Conservation (phyloP, 805 yeast species). For the Sporopachydermia quercuum region DNA sequence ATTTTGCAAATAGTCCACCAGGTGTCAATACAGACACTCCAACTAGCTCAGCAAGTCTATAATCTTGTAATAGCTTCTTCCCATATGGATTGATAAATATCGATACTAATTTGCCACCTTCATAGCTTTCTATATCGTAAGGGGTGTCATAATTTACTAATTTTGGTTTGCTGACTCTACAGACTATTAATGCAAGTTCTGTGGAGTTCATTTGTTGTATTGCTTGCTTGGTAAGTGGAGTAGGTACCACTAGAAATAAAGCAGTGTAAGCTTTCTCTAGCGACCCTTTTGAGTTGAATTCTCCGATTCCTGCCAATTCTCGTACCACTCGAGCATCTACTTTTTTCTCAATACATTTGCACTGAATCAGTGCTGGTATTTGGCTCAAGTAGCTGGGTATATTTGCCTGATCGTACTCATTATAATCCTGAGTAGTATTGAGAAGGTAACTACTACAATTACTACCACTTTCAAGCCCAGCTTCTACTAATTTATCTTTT, state of each 20-base stretch:
- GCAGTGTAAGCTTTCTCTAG: conserved; percentile 13
- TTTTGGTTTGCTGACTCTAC: conserved; percentile 23
- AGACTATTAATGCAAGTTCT: conserved; percentile 29
- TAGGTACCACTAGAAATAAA: conserved; percentile 33
- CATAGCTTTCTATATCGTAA: conserved; percentile 24
- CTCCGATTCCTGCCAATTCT: conserved; percentile 38
- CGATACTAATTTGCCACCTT: conserved; percentile 21
- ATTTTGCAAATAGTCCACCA: too few relatives aligned
- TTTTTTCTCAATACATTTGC: conserved; percentile 32
- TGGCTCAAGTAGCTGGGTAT: conserved; percentile 8
- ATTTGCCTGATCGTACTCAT: conserved; percentile 13
- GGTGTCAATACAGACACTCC: too few relatives aligned
- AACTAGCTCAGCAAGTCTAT: not conserved
- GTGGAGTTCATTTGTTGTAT: conserved; percentile 28
- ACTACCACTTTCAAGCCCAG: conserved; percentile 3
- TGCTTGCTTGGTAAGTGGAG: conserved; percentile 33
- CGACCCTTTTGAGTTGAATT: conserved; percentile 18
- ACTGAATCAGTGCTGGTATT: conserved; percentile 32
- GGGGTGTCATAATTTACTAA: conserved; percentile 13
- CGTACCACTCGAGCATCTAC: conserved; percentile 33
- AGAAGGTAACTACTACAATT: not conserved
- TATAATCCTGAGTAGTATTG: conserved; percentile 1
- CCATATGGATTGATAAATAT: conserved; percentile 22
- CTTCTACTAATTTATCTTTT: not conserved
- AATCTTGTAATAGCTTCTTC: not conserved